These are phyloP conservation scores for Tetrahymena borealis DNA, from an alignment of 73 alveolate genomes.

Conservation along the genomic window DNA sequence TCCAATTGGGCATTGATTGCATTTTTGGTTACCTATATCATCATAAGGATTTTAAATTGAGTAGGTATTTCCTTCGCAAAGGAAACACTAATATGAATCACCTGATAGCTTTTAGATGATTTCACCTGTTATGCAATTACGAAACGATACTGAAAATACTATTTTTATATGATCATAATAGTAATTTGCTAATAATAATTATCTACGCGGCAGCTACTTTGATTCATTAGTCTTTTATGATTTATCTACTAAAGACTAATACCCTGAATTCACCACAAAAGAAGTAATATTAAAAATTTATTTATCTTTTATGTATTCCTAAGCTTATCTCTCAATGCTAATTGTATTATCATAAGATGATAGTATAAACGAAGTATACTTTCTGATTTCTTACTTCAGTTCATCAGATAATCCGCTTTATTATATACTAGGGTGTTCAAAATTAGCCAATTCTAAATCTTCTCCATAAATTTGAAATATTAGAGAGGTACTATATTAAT, in stretches of 20 bases:
- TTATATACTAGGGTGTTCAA: neutral
- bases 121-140: neutral
- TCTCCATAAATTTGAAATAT: neutral
- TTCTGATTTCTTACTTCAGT: neutral
- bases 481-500: neutral
- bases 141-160: neutral
- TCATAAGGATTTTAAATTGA: neutral
- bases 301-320: no score
- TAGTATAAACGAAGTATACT: no score
- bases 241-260: no score
- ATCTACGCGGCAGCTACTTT: neutral
- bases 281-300: no score
- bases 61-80: neutral
- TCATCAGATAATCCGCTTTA: neutral
- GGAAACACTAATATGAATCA: neutral
- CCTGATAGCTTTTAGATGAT: neutral
- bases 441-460: neutral
- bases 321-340: no score
- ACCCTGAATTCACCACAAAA: no score
- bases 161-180: no score
- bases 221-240: no score
- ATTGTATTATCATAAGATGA: no score
- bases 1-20: neutral
- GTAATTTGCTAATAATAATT: no score
- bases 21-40: neutral